Evolutionary conservation across 306 rosid species (phyloP).

Genomic region (Senna tora): DNA sequence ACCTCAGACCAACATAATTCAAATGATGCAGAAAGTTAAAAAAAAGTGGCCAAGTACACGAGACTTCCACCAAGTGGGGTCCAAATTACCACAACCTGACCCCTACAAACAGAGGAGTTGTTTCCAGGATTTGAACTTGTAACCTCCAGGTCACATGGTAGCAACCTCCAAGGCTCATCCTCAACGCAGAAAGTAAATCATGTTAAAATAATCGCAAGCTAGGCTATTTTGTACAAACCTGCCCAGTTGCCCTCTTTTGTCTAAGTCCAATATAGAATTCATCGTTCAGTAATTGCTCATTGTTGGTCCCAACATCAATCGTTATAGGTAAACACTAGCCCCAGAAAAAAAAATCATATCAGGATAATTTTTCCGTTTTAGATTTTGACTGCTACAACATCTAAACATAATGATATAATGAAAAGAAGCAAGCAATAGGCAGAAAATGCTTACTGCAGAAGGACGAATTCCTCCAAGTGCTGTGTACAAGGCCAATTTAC

Average conservation of each 20-base stretch:
- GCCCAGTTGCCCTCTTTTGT: conserved; percentile 89
- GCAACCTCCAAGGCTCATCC: too few species aligned
- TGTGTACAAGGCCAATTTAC: conserved; percentile 82
- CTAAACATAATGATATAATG: conserved; percentile 20
- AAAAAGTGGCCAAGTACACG: too few species aligned
- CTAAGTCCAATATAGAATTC: conserved; percentile 96
- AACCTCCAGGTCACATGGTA: too few species aligned
- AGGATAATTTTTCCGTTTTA: neutral
- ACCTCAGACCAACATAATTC: conserved; percentile 35
- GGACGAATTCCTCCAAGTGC: conserved; percentile 99
- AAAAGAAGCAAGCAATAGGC: conserved; percentile 23
- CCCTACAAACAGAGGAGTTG: too few species aligned
- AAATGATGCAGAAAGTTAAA: neutral
- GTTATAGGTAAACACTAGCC: conserved; percentile 92
- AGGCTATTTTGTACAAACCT: conserved; percentile 59
- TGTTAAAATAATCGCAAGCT: conserved; percentile 29
- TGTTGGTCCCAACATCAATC: conserved; percentile 96
- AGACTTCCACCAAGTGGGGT: too few species aligned
- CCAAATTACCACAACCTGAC: too few species aligned
- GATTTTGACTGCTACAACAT: neutral
- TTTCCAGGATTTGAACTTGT: too few species aligned
- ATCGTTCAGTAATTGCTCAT: conserved; percentile 77
- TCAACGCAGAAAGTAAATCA: conserved; percentile 3
- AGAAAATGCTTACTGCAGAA: conserved; percentile 70
- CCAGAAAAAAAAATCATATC: conserved; percentile 16